Conservation (phyloP, 768 basidiomycete species). For the Leccinum rimulosum region DNA sequence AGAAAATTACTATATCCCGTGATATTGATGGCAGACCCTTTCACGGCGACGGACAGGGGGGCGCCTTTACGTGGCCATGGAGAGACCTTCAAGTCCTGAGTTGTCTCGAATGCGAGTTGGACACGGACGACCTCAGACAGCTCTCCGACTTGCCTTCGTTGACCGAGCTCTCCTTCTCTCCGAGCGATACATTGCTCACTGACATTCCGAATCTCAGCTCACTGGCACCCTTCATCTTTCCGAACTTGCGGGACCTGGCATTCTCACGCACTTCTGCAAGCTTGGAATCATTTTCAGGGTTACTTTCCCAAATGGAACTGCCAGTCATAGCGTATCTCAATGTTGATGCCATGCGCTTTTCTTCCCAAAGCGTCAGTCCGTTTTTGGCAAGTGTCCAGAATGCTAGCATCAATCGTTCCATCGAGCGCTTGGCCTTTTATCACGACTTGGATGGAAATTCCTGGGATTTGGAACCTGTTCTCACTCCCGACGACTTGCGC, state of each 20-base stretch:
- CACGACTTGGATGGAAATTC: too few species aligned
- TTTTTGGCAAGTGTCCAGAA: too few species aligned
- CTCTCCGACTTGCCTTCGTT: neutral
- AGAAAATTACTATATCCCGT: too few species aligned
- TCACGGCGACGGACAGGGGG: too few species aligned
- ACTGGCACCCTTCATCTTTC: neutral
- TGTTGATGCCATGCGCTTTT: neutral
- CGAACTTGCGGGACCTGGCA: neutral
- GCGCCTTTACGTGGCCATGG: neutral
- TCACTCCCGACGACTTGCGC: neutral
- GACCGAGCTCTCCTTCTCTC: neutral
- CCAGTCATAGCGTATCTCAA: neutral
- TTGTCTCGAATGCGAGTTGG: neutral
- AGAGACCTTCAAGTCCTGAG: neutral
- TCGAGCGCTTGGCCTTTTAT: too few species aligned
- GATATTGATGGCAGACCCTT: too few species aligned
- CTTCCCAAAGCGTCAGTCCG: neutral
- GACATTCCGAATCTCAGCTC: too few species aligned
- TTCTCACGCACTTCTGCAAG: neutral
- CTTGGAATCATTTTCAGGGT: neutral
- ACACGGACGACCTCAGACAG: neutral
- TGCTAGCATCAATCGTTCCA: too few species aligned
- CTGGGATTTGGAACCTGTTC: neutral
- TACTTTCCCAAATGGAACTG: neutral
- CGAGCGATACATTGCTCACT: neutral